Percentiles rank a stretch among this genome's conserved stretches.
Conservation (phyloP, 768 basidiomycete genomes). For the Asterophora parasitica region DNA sequence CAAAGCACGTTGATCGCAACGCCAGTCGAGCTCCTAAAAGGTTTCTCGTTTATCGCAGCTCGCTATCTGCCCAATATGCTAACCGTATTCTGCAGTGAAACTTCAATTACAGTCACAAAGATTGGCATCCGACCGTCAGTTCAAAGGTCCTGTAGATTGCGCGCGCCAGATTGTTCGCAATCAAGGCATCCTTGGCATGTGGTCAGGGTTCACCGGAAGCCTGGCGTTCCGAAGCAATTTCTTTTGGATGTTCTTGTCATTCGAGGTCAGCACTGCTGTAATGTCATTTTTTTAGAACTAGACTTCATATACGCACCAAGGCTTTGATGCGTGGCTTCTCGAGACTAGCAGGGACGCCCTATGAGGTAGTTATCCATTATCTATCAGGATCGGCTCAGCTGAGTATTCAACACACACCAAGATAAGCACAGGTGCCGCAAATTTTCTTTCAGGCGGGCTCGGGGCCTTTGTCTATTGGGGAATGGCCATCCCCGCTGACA, state of each 20-base stretch:
- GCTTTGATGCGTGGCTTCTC: constrained; percentile 58
- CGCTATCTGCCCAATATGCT: constrained; percentile 48
- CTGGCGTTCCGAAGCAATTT: constrained; percentile 71
- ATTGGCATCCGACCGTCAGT: constrained; percentile 45
- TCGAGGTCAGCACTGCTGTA: constrained; percentile 41
- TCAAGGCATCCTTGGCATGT: constrained; percentile 64
- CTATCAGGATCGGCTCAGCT: not conserved
- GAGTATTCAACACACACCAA: constrained; percentile 19
- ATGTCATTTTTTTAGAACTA: not conserved
- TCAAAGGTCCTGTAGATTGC: constrained; percentile 64
- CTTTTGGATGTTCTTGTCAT: constrained; percentile 73
- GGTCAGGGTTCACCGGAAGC: constrained; percentile 72
- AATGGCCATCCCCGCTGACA: constrained; percentile 72
- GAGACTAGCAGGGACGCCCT: constrained; percentile 50
- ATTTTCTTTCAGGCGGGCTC: constrained; percentile 62
- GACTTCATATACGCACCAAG: constrained; percentile 28
- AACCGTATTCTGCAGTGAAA: constrained; percentile 49
- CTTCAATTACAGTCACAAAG: constrained; percentile 64
- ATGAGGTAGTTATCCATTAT: constrained; percentile 52
- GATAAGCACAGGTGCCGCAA: constrained; percentile 58
- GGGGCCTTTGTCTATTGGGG: constrained; percentile 63
- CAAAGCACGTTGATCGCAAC: constrained; percentile 64
- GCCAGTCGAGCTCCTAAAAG: constrained; percentile 77
- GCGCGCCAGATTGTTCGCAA: constrained; percentile 54
- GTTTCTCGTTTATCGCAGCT: constrained; percentile 23